Evolutionary conservation across 768 basidiomycete species (phyloP).

Genomic region (Sporobolomyces pararoseus): DNA sequence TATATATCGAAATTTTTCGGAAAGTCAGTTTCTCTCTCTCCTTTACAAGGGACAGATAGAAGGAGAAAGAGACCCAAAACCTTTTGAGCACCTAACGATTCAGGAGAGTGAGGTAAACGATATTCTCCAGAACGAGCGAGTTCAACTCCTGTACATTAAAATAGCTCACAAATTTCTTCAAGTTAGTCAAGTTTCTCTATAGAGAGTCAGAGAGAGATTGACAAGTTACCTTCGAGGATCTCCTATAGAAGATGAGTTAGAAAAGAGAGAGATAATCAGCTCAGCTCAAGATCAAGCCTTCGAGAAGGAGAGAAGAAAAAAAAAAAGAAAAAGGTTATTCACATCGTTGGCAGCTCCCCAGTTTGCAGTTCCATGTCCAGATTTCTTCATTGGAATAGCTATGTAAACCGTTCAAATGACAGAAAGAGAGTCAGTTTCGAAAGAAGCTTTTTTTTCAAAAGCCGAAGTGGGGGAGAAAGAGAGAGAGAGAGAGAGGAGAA

Average conservation of each 20-base stretch:
- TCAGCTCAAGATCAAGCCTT: neutral
- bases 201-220: too few species aligned
- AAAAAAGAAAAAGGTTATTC: too few species aligned
- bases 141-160: neutral
- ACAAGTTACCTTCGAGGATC: conserved; percentile 6
- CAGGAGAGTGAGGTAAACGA: neutral
- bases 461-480: neutral
- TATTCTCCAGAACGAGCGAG: conserved; percentile 3
- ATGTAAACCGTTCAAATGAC: neutral
- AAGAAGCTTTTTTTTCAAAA: neutral
- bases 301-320: neutral
- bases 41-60: too few species aligned
- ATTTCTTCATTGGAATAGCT: conserved; percentile 14
- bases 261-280: too few species aligned
- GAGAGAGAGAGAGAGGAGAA: neutral
- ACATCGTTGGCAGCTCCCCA: conserved; percentile 7
- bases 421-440: neutral
- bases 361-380: conserved; percentile 8
- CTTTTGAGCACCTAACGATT: conserved; percentile 11
- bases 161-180: too few species aligned
- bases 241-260: neutral
- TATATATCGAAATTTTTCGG: neutral
- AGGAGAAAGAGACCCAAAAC: neutral
- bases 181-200: too few species aligned
- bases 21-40: too few species aligned